Evolutionary conservation across 352 stramenopile species (phyloP), one percentile per base, ranked within the genome.

Genomic region (Phytophthora gonapodyides): DNA sequence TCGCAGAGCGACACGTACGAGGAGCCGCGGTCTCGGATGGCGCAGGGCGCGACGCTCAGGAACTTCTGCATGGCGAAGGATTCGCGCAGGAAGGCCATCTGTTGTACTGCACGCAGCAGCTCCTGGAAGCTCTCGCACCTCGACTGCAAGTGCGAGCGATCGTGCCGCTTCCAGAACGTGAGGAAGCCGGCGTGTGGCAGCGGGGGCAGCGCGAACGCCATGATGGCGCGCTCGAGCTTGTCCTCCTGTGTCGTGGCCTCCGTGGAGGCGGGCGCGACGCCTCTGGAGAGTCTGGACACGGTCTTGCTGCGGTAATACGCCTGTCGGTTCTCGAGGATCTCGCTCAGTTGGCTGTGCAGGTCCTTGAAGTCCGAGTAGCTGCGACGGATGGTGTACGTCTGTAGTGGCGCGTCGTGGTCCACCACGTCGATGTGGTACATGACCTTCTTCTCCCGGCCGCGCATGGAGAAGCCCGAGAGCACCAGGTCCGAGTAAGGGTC

Each of bases 361-460:
- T 83, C 64, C 69, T 91, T 91, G 49, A 95, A 95, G 60, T 91
- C 84, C 38, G 80, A 87, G 66, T 91, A 95, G 47, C 86, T 90
- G 21, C 84, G 84, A 7, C 86, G 82, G 68, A 95, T 95, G 13
- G 86, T 95, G 62, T 95, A 95, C 19, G 86, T 93, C 57, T 86
- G 76, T 24, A 94, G 75, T 27, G 87, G 80, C 45, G 75, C 84
- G 52, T 91, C 75, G 45, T 78, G 75, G 63, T 82, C 71, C 40
- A 88, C 75, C 37, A 95, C 81, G 64, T 95, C 86, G 48, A 95
- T 89, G 65, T 95, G 86, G 65, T 93, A 95, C 86, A 95, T 91
- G 52, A 93, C 86, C 36, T 82, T 85, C 72, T 89, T 92, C 67
- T 92, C 83, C 8, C 68, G 65, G 0, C 79, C 83, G 16, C 71